Base-by-base conservation (phyloP, 352 stramenopile genomes). In the Globisporangium nagaii region DNA sequence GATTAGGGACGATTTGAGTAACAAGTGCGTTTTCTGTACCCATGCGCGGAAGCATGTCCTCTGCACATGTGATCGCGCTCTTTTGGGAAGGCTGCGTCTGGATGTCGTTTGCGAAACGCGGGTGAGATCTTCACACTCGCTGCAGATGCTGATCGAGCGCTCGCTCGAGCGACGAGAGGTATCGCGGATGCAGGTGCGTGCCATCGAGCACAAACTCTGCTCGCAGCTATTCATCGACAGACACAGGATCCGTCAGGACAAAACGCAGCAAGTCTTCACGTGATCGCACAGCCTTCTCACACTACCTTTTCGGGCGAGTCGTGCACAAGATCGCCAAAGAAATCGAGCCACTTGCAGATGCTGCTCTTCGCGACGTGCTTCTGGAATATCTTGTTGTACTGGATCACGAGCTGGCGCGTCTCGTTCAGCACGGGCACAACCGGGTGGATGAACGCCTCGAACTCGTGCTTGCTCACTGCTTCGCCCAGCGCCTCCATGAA, bases 361-460 rank as follows among this genome's bases (percentile, higher is more conserved):
- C 58, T 50, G 50, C 70, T 87, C 1, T 65, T 66, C 5, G 40
- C 15, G 9, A 86, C 83, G 12, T 28, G 46, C 13, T 60, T 41
- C 15, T 75, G 56, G 36, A 92, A 90, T 39, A 86, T 60, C 27
- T 62, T 51, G 59, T 97, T 97, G 64, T 96, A 97, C 49, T 79
- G 56, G 39, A 88, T 63, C 12, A 97, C 88, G 15, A 97, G 63
- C 13, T 53, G 43, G 11, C 89, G 74, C 25, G 90, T 96, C 45
- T 95, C 84, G n/a, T 95, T 73, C 1, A 97, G 71, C 1, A 96
- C 90, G 0, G 90, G 90, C 8, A 93, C 79, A 2, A 97, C 73
- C 4, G 90, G 89, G 53, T 97, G 90, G 30, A 97, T 80, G 34
- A 70, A 85, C 4, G 62, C 65, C 28, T 91, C 70, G 41, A 96